phyloP scores from a whole-genome alignment of 768 basidiomycete genomes.

The Glaciozyma antarctica region DNA sequence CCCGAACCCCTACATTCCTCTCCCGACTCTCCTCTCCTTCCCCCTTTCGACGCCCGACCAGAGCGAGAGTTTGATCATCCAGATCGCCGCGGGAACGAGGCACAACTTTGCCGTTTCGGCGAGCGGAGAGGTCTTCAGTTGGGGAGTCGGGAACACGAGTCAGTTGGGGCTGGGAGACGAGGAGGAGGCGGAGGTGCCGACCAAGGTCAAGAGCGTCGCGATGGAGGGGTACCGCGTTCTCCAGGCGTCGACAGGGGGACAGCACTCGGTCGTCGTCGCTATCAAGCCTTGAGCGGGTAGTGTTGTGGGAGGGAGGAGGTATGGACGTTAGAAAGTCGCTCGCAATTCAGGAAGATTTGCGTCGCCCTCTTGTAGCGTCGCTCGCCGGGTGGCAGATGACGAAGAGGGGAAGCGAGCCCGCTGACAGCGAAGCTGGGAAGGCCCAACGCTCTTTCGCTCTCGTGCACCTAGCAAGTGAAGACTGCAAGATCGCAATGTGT shows the following conservation, averaged over 20 bases:
- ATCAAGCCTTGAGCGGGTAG: background rate
- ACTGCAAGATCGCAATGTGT: too few relatives aligned
- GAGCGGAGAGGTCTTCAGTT: constrained; percentile 42
- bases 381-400: too few relatives aligned
- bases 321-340: too few relatives aligned
- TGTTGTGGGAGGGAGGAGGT: too few relatives aligned
- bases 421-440: too few relatives aligned
- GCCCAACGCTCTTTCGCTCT: too few relatives aligned
- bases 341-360: too few relatives aligned
- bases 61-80: constrained; percentile 39
- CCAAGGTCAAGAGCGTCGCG: constrained; percentile 30
- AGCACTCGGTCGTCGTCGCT: constrained; percentile 38
- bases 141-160: constrained; percentile 41
- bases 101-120: constrained; percentile 43
- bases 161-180: constrained; percentile 43
- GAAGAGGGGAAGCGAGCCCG: too few relatives aligned
- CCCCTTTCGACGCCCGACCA: constrained; percentile 40
- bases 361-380: too few relatives aligned
- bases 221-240: constrained; percentile 35
- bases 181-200: constrained; percentile 39
- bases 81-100: constrained; percentile 40
- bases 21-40: constrained; percentile 40
- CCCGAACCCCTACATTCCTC: constrained; percentile 39
- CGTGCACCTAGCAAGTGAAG: too few relatives aligned
- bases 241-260: constrained; percentile 39